phyloP scores from a whole-genome alignment of 208 protist genomes.

The Angomonas desouzai region DNA sequence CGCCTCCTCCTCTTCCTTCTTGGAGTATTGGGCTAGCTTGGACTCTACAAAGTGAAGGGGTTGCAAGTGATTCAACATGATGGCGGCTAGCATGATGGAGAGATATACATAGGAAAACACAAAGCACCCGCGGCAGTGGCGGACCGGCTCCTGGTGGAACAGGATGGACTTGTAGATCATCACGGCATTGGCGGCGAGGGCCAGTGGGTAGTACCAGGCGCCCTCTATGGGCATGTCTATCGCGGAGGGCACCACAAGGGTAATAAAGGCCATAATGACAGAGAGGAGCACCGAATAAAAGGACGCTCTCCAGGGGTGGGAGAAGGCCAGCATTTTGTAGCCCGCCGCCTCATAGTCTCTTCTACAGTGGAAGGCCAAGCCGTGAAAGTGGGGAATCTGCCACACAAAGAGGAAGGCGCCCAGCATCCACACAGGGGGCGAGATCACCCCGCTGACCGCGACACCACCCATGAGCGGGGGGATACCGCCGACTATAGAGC shows the following conservation, averaged over 20 bases:
- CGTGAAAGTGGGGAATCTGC: conserved; percentile 93
- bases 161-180: conserved; percentile 87
- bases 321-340: conserved; percentile 90
- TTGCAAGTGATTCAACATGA: conserved; percentile 81
- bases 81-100: conserved; percentile 53
- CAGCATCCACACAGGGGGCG: conserved; percentile 60
- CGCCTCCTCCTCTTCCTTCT: conserved; percentile 10
- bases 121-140: conserved; percentile 85
- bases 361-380: conserved; percentile 84
- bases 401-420: conserved; percentile 79
- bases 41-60: conserved; percentile 36
- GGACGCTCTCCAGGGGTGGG: conserved; percentile 79
- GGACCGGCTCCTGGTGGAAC: conserved; percentile 69
- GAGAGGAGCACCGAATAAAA: conserved; percentile 82
- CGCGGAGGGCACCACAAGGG: conserved; percentile 39
- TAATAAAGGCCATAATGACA: conserved; percentile 60
- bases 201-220: conserved; percentile 70
- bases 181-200: conserved; percentile 42
- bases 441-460: conserved; percentile 45
- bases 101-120: conserved; percentile 89
- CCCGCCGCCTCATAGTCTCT: conserved; percentile 87
- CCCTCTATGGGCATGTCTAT: conserved; percentile 53
- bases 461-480: conserved; percentile 88
- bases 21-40: conserved; percentile 17
- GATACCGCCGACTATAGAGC: conserved; percentile 89